These are phyloP conservation scores for Rosa chinensis DNA, from an alignment of 306 rosid species.

Conservation along the genomic window DNA sequence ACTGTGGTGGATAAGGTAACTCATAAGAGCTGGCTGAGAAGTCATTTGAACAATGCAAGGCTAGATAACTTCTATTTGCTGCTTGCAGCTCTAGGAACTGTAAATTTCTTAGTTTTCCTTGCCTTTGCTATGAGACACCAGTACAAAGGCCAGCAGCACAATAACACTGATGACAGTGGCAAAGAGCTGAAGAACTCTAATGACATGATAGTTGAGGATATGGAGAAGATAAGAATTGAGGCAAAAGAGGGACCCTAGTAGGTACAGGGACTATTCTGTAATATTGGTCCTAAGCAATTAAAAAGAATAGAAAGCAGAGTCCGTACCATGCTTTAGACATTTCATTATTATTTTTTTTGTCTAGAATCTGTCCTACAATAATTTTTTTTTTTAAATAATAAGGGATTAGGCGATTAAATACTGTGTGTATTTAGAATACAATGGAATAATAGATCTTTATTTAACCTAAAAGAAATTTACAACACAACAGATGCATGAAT, in stretches of 20 bases:
- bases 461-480: background rate
- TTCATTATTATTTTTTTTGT: background rate
- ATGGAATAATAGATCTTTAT: slow-evolving; percentile 7
- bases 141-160: slow-evolving; percentile 53
- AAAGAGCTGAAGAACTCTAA: slow-evolving; percentile 52
- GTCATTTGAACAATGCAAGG: slow-evolving; percentile 58
- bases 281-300: background rate
- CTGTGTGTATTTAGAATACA: slow-evolving; percentile 1
- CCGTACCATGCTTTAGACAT: slow-evolving; percentile 5
- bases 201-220: slow-evolving; percentile 34
- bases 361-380: background rate
- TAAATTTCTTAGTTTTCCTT: slow-evolving; percentile 64
- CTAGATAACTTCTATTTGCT: slow-evolving; percentile 77
- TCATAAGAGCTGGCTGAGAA: slow-evolving; percentile 66
- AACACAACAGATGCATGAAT: slow-evolving; percentile 13
- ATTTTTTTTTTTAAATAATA: background rate
- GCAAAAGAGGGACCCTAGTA: slow-evolving; percentile 53
- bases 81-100: slow-evolving; percentile 61
- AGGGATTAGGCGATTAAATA: background rate
- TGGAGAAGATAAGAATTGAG: slow-evolving; percentile 30
- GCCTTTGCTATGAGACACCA: slow-evolving; percentile 70
- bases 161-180: slow-evolving; percentile 21
- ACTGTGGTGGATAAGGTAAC: slow-evolving; percentile 68
- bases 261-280: background rate
- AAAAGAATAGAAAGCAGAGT: background rate